phyloP scores from a whole-genome alignment of 345 rosid genomes.

The Euphorbia lathyris region DNA sequence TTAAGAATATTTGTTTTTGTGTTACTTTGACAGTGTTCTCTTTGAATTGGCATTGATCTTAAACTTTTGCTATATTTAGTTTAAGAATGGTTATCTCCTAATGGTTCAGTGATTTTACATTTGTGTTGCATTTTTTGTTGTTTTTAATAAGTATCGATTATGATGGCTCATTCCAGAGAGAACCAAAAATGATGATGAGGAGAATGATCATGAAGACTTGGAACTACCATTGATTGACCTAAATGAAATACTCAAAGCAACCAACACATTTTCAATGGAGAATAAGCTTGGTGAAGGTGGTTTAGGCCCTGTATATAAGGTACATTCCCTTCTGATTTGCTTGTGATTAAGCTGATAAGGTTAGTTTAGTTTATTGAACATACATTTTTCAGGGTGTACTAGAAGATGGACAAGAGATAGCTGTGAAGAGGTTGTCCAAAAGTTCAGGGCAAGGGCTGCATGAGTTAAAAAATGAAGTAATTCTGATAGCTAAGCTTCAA shows the following conservation, averaged over 20 bases:
- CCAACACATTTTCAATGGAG: not conserved
- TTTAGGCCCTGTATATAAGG: constrained; percentile 3
- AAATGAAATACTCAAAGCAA: not conserved
- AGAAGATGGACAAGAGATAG: constrained; percentile 40
- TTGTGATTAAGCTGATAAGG: not conserved
- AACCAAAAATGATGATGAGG: not conserved
- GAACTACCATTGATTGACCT: not conserved
- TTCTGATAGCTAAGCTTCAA: constrained; percentile 44
- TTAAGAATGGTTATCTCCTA: too few species aligned
- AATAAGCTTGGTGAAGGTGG: constrained; percentile 10
- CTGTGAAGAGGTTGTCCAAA: constrained; percentile 45
- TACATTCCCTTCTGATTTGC: not conserved
- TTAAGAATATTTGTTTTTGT: too few species aligned
- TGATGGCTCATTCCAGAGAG: not conserved
- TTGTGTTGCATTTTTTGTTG: too few species aligned
- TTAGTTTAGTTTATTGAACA: not conserved
- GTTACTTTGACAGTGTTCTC: too few species aligned
- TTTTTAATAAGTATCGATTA: not conserved
- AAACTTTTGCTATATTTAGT: too few species aligned
- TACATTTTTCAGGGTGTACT: constrained; percentile 33
- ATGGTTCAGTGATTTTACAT: too few species aligned
- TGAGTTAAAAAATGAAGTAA: constrained; percentile 48
- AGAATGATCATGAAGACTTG: not conserved
- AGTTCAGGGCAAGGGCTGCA: constrained; percentile 42
- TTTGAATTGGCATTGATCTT: too few species aligned